These are phyloP conservation scores for Trypanosoma cruzi DNA, from an alignment of 208 protist genomes.

Conservation along the genomic window DNA sequence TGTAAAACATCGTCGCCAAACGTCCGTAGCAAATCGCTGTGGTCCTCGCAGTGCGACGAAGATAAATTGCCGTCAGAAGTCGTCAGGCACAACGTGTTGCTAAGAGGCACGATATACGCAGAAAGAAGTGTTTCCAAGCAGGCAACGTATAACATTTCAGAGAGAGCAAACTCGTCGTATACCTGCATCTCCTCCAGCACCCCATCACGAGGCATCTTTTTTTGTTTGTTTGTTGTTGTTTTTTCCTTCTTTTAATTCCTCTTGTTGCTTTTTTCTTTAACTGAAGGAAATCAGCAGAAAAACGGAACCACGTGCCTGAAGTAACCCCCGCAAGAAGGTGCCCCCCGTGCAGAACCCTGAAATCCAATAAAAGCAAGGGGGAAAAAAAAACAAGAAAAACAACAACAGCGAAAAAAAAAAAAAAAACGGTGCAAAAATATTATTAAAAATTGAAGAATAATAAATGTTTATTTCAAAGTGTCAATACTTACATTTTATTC, in stretches of 20 bases:
- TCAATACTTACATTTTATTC: not conserved
- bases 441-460: not conserved
- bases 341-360: not conserved
- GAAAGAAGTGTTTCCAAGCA: constrained; percentile 17
- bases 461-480: not conserved
- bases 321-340: not conserved
- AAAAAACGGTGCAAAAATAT: not conserved
- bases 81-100: constrained; percentile 6
- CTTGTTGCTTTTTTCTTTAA: too few species aligned
- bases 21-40: not conserved
- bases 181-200: not conserved
- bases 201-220: too few species aligned
- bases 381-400: not conserved
- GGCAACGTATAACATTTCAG: constrained; percentile 18
- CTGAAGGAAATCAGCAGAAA: too few species aligned
- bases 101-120: constrained; percentile 29
- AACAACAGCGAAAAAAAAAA: not conserved
- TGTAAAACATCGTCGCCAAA: constrained; percentile 23
- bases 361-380: not conserved
- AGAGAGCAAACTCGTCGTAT: constrained; percentile 1
- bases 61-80: not conserved
- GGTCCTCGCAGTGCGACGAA: not conserved
- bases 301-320: not conserved
- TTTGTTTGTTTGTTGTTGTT: too few species aligned
- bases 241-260: too few species aligned